These are phyloP conservation scores for Hypoxylon lienhwacheense DNA, from an alignment of 495 filamentous ascomycete genomes.

Conservation along the genomic window DNA sequence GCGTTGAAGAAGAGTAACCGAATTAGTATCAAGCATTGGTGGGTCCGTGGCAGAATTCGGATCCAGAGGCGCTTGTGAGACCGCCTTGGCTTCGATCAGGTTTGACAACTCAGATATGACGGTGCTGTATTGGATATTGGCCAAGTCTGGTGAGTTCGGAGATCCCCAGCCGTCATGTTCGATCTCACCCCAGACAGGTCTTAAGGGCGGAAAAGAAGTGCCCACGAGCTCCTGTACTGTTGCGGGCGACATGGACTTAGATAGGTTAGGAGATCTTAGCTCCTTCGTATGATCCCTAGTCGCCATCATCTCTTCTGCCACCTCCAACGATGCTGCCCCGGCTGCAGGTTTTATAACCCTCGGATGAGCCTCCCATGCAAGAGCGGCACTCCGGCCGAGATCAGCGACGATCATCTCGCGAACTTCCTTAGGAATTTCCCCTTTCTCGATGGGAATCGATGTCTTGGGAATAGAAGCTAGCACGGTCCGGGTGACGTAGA, in stretches of 20 bases:
- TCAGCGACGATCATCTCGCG: slow-evolving; percentile 71
- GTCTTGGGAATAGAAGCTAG: slow-evolving; percentile 80
- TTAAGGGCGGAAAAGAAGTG: slow-evolving; percentile 38
- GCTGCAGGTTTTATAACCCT: slow-evolving; percentile 48
- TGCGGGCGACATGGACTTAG: slow-evolving; percentile 31
- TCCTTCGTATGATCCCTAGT: slow-evolving; percentile 5
- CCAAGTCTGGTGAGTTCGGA: slow-evolving; percentile 69
- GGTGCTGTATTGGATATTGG: slow-evolving; percentile 74
- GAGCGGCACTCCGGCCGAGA: slow-evolving; percentile 72
- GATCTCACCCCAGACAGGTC: slow-evolving; percentile 70
- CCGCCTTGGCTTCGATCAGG: slow-evolving; percentile 89
- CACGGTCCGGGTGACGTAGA: slow-evolving; percentile 82
- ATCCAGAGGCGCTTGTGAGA: slow-evolving; percentile 75
- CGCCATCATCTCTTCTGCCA: slow-evolving; percentile 1
- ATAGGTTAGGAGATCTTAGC: slow-evolving; percentile 26
- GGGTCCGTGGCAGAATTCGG: slow-evolving; percentile 45
- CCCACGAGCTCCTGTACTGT: slow-evolving; percentile 31
- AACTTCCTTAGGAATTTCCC: slow-evolving; percentile 71
- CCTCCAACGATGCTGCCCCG: slow-evolving; percentile 1
- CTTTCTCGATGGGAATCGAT: slow-evolving; percentile 80
- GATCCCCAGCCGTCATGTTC: slow-evolving; percentile 89
- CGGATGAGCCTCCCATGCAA: slow-evolving; percentile 79
- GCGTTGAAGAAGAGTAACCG: slow-evolving; percentile 71
- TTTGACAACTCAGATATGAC: slow-evolving; percentile 89
- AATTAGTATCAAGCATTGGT: slow-evolving; percentile 55